Conservation (phyloP, 352 stramenopile genomes). For the Pythium pyrilobum region DNA sequence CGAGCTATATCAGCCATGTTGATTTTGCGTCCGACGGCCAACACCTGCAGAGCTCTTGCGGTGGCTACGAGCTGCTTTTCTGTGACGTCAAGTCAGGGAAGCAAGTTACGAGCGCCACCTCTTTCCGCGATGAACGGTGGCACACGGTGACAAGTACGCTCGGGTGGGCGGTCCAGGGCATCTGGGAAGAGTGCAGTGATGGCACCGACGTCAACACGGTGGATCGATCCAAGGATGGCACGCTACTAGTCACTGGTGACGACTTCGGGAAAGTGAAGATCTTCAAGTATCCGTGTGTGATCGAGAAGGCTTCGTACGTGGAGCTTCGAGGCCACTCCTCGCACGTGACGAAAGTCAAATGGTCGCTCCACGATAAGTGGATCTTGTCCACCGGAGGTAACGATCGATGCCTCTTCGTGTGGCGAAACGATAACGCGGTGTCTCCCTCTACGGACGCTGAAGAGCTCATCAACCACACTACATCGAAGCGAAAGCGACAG, state of each 20-base stretch:
- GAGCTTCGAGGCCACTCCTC: conserved; percentile 67
- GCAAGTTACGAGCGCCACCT: conserved; percentile 72
- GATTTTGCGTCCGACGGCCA: conserved; percentile 72
- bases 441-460: background rate
- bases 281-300: conserved; percentile 78
- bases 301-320: conserved; percentile 45
- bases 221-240: conserved; percentile 57
- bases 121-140: conserved; percentile 87
- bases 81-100: conserved; percentile 65
- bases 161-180: conserved; percentile 89
- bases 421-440: conserved; percentile 36
- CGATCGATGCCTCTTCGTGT: conserved; percentile 74
- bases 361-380: conserved; percentile 49
- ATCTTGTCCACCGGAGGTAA: conserved; percentile 73
- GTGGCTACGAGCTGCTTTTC: conserved; percentile 88
- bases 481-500: background rate
- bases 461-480: background rate
- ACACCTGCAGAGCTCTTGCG: conserved; percentile 67
- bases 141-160: conserved; percentile 85
- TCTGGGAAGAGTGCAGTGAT: conserved; percentile 70
- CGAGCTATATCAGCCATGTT: conserved; percentile 69
- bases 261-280: conserved; percentile 85
- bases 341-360: conserved; percentile 79
- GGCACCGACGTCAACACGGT: conserved; percentile 81
- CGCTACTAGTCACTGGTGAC: conserved; percentile 68